Evolutionary conservation across 768 basidiomycete genomes (phyloP).

Genomic region (Tylopilus balloui): DNA sequence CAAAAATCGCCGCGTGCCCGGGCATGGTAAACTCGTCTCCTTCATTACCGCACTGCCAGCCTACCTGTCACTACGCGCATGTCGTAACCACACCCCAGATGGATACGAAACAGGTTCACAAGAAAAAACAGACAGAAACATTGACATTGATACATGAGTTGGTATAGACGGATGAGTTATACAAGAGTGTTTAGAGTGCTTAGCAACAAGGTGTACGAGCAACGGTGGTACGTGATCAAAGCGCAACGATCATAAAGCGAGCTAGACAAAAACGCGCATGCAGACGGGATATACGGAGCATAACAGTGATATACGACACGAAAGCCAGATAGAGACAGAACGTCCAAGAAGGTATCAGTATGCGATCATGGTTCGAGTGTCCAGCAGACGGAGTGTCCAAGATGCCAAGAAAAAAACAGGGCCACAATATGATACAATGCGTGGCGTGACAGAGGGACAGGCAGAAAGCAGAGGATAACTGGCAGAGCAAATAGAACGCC

Average conservation of each 20-base stretch:
- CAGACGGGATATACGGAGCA: conserved; percentile 13
- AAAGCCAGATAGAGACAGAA: conserved; percentile 10
- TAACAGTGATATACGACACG: conserved; percentile 11
- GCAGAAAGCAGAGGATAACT: background rate
- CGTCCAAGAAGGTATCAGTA: conserved; percentile 24
- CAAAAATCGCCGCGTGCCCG: background rate
- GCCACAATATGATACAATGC: conserved; percentile 15
- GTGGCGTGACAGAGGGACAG: background rate
- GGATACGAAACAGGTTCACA: background rate
- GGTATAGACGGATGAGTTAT: conserved; percentile 13
- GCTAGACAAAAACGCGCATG: background rate
- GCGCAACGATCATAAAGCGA: background rate
- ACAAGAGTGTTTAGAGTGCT: conserved; percentile 12
- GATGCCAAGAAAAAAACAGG: conserved; percentile 17
- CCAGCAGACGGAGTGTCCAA: conserved; percentile 16
- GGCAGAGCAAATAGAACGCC: background rate
- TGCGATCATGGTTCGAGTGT: conserved; percentile 8
- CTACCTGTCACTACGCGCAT: background rate
- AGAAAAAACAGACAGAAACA: background rate
- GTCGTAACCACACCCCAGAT: background rate
- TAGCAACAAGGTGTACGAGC: background rate
- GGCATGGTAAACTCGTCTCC: background rate
- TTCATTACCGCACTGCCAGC: background rate
- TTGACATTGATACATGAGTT: conserved; percentile 20
- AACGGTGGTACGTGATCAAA: background rate